Conservation (phyloP, 2,329 filamentous ascomycete genomes). For the Pseudogymnoascus sp. region DNA sequence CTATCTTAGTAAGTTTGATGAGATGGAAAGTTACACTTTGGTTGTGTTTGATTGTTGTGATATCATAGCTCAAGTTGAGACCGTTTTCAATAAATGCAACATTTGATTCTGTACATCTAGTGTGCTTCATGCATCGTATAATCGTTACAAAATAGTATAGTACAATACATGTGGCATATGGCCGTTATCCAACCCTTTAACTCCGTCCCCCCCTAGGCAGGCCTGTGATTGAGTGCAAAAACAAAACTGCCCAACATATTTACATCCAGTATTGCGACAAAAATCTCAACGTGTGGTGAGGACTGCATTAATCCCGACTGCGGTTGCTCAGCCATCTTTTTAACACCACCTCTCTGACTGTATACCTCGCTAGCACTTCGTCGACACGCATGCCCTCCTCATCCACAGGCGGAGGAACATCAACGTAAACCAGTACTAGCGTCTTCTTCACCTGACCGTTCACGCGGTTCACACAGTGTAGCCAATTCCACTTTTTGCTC, state of each 20-base stretch:
- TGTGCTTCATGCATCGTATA: background rate
- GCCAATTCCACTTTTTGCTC: slow-evolving; percentile 62
- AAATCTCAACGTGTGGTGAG: background rate
- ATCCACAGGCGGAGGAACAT: slow-evolving; percentile 63
- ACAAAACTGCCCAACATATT: background rate
- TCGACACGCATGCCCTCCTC: slow-evolving; percentile 48
- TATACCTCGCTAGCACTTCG: slow-evolving; percentile 58
- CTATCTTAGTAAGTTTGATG: background rate
- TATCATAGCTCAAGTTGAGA: background rate
- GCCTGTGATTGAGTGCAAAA: background rate
- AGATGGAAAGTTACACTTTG: background rate
- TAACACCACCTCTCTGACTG: slow-evolving; percentile 70
- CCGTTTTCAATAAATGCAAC: background rate
- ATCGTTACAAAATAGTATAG: slow-evolving; percentile 1
- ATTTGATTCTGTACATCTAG: background rate
- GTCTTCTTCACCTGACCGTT: slow-evolving; percentile 87
- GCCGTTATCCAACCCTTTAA: background rate
- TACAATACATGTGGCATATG: background rate
- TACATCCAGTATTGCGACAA: background rate
- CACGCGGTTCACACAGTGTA: slow-evolving; percentile 84
- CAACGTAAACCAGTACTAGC: slow-evolving; percentile 81
- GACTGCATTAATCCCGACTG: slow-evolving; percentile 35
- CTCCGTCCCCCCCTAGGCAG: background rate
- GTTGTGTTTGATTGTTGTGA: background rate
- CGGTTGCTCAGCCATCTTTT: slow-evolving; percentile 80